These are phyloP conservation scores for Scenedesmus sp. DNA, from an alignment of 163 green algal genomes.

Conservation along the genomic window DNA sequence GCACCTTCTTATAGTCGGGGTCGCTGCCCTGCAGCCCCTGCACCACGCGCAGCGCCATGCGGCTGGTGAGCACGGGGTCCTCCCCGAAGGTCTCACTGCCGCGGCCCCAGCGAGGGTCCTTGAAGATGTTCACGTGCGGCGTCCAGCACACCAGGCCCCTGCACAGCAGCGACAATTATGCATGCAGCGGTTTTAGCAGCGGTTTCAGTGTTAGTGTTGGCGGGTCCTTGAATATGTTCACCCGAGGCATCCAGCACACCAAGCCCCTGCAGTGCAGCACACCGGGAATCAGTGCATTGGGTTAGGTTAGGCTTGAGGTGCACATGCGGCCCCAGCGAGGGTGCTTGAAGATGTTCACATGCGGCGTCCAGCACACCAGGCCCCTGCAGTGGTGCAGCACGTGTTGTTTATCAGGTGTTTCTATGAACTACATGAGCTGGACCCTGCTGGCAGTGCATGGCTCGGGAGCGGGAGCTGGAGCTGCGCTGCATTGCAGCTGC, in stretches of 20 bases:
- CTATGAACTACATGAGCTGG: too few species aligned
- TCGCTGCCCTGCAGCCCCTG: conserved; percentile 62
- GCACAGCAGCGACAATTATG: background rate
- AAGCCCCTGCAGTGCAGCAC: too few species aligned
- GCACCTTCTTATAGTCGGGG: conserved; percentile 13
- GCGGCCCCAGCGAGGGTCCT: conserved; percentile 67
- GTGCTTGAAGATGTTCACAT: conserved; percentile 71
- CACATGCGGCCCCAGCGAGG: conserved; percentile 61
- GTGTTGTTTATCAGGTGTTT: too few species aligned
- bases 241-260: too few species aligned
- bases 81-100: conserved; percentile 62
- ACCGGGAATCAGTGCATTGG: too few species aligned
- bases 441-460: too few species aligned
- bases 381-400: conserved; percentile 18
- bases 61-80: conserved; percentile 63
- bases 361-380: conserved; percentile 65
- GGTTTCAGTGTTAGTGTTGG: too few species aligned
- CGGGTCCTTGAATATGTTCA: too few species aligned
- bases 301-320: too few species aligned
- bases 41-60: conserved; percentile 58
- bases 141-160: conserved; percentile 62
- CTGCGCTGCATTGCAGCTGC: background rate
- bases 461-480: too few species aligned
- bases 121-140: conserved; percentile 72
- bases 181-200: background rate